Evolutionary conservation across 2,329 filamentous ascomycete genomes (phyloP).

Genomic region (Cercospora nicotianae): DNA sequence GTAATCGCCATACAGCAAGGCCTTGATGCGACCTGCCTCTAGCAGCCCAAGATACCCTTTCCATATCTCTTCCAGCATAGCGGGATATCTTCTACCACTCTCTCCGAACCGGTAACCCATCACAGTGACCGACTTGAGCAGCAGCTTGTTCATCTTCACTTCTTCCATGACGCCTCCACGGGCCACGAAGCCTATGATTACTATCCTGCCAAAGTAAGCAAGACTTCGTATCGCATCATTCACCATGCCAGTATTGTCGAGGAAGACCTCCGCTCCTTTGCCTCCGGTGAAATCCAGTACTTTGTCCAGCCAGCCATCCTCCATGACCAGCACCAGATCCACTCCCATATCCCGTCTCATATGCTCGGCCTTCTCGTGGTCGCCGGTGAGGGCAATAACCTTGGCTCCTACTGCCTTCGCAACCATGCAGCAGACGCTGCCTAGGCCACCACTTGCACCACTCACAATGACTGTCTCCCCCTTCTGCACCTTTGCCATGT

Average conservation of each 20-base stretch:
- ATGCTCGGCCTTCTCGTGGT: constrained; percentile 45
- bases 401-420: constrained; percentile 54
- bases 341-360: constrained; percentile 36
- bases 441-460: constrained; percentile 57
- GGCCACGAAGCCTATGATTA: constrained; percentile 61
- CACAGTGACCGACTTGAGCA: constrained; percentile 55
- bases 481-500: constrained; percentile 43
- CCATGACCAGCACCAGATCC: constrained; percentile 43
- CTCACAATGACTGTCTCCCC: constrained; percentile 57
- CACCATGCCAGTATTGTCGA: constrained; percentile 60
- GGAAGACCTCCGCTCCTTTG: constrained; percentile 58
- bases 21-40: constrained; percentile 49
- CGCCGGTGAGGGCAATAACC: constrained; percentile 56
- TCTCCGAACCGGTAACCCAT: constrained; percentile 61
- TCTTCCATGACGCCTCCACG: constrained; percentile 55
- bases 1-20: constrained; percentile 54
- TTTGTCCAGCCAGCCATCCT: constrained; percentile 53
- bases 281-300: constrained; percentile 52
- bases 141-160: constrained; percentile 55
- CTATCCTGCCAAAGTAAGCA: constrained; percentile 54
- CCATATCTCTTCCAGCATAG: constrained; percentile 53
- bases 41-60: constrained; percentile 52
- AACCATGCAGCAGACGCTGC: constrained; percentile 58
- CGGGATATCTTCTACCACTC: constrained; percentile 52
- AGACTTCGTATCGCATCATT: constrained; percentile 56